Evolutionary conservation across 345 rosid species (phyloP).

Genomic region (Nasturtium officinale): DNA sequence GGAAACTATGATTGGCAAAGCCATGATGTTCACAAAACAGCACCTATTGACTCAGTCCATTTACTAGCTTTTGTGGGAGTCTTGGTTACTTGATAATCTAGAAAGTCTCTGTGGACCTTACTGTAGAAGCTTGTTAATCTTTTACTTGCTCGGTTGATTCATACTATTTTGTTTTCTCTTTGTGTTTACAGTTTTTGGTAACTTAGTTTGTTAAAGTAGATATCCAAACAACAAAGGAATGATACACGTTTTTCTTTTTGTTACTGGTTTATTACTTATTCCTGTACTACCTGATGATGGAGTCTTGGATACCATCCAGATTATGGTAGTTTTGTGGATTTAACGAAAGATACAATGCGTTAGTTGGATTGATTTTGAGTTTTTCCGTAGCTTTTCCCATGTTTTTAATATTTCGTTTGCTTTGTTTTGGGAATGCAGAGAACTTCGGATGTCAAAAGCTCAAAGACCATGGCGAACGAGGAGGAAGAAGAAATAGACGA

Average conservation of each 20-base stretch:
- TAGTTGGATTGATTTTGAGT: conserved; percentile 13
- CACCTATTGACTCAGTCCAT: not conserved
- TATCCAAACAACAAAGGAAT: not conserved
- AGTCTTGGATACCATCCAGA: not conserved
- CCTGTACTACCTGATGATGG: not conserved
- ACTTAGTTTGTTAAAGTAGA: not conserved
- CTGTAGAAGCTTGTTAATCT: not conserved
- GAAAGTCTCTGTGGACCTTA: not conserved
- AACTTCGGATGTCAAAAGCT: conserved; percentile 53
- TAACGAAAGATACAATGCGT: not conserved
- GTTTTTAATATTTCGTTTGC: conserved; percentile 9
- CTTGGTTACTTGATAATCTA: not conserved
- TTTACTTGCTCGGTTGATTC: not conserved
- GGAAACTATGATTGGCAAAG: not conserved
- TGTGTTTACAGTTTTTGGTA: not conserved
- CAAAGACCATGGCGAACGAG: conserved; percentile 47
- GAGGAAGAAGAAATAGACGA: conserved; percentile 55
- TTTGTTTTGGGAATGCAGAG: conserved; percentile 46
- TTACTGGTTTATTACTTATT: not conserved
- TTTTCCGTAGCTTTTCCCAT: not conserved
- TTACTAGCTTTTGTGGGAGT: not conserved
- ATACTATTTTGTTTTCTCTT: not conserved
- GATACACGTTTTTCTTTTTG: not conserved
- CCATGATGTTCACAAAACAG: not conserved
- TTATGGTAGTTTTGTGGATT: not conserved